A percentile compares a stretch with the other conserved stretches of the same genome.
phyloP scores from a whole-genome alignment of 108 stramenopile species.

The Mayamaea pseudoterrestris region DNA sequence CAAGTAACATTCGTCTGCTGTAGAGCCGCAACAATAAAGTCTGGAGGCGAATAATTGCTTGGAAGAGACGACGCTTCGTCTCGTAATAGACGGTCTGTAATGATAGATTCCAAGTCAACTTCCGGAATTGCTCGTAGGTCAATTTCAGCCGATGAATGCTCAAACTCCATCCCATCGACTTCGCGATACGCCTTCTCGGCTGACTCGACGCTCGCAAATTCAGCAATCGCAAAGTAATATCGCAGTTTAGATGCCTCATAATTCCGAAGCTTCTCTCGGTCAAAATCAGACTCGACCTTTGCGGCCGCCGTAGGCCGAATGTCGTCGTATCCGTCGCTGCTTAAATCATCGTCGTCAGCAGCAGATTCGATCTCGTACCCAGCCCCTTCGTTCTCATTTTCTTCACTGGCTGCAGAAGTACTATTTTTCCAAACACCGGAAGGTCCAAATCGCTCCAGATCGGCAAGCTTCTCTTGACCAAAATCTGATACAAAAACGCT shows the following conservation, averaged over 20 bases:
- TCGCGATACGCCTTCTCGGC: constrained; percentile 81
- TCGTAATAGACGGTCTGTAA: constrained; percentile 46
- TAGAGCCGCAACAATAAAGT: constrained; percentile 76
- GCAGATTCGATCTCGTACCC: constrained; percentile 1
- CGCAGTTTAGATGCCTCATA: constrained; percentile 91
- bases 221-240: constrained; percentile 93
- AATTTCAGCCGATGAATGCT: constrained; percentile 78
- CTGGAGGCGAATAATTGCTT: constrained; percentile 82
- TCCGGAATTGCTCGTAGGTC: constrained; percentile 85
- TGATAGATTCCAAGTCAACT: constrained; percentile 39
- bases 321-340: constrained; percentile 14
- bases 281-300: constrained; percentile 46
- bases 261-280: constrained; percentile 82
- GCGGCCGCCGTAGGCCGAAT: constrained; percentile 11
- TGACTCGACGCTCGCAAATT: constrained; percentile 52
- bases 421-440: constrained; percentile 61
- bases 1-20: constrained; percentile 87
- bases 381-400: constrained; percentile 4
- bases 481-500: constrained; percentile 83
- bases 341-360: constrained; percentile 3
- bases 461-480: constrained; percentile 79
- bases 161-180: constrained; percentile 94
- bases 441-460: constrained; percentile 73
- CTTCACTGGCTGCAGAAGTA: constrained; percentile 8
- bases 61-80: constrained; percentile 70